Evolutionary conservation across 2,329 filamentous ascomycete genomes (phyloP), one percentile per base, ranked within the genome.

Genomic region (Amphichorda felina): DNA sequence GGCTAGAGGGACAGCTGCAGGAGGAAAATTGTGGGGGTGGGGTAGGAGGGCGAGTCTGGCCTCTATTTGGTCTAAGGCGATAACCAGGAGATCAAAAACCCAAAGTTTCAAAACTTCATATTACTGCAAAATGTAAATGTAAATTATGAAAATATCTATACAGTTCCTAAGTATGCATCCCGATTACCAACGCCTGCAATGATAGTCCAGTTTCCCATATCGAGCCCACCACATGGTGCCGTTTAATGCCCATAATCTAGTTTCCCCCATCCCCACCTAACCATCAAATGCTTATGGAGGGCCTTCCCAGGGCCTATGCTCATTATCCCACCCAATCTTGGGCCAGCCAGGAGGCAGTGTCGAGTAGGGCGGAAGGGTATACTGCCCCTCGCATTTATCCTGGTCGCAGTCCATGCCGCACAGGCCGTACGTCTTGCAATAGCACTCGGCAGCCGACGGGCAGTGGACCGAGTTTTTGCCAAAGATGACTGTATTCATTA

Each of bases 391-490:
- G 46, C 78, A 82, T 18, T 59, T 60, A 16, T 61, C 56, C 14
- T 57, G 48, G 2, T 58, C 50, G 46, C 61, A 66, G 10, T 55
- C 44, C 26, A 63, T 37, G 34, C 59, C 48, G 51, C 79, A 83
- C 18, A 78, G 45, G 1, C 77, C 77, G 45, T 76, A 83, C 13
- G 74, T 64, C 28, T 76, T 71, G 55, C 79, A 82, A 50, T 82
- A 82, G 49, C 78, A 82, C 8, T 72, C 67, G 31, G 61, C 54
- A 2, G 73, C 73, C 14, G 60, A 57, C 0, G 79, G 79, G 43
- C 78, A 83, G 44, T 78, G 65, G 2, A 79, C 63, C 6, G 66
- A 50, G 17, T 65, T 54, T 42, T 72, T 69, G 36, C 70, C 70
- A 44, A 76, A 77, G 9, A 76, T 71, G 41, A 76, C 69, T 73